phyloP scores from a whole-genome alignment of 441 rosid genomes.

The Bruguiera hainesii region DNA sequence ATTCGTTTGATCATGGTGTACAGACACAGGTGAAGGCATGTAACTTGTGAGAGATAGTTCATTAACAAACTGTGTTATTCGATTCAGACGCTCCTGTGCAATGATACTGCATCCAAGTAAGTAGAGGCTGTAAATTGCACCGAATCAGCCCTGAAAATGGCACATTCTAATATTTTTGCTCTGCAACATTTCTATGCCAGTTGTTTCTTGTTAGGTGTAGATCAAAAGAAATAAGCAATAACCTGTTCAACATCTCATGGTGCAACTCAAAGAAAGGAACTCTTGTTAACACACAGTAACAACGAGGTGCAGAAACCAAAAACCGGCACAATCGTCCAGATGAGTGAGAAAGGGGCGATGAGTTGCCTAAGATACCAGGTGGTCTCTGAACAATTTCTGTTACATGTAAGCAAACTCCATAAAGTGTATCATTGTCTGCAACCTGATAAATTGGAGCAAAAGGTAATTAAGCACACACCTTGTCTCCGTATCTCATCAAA shows the following conservation, averaged over 20 bases:
- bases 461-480: slow-evolving; percentile 20
- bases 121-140: slow-evolving; percentile 22
- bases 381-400: slow-evolving; percentile 94
- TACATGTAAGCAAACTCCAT: slow-evolving; percentile 90
- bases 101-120: slow-evolving; percentile 73
- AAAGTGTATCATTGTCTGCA: slow-evolving; percentile 85
- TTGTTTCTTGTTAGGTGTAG: slow-evolving; percentile 14
- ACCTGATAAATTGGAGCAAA: slow-evolving; percentile 51
- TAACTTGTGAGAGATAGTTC: slow-evolving; percentile 61
- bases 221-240: slow-evolving; percentile 18
- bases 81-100: slow-evolving; percentile 93
- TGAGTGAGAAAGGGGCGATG: slow-evolving; percentile 50
- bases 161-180: slow-evolving; percentile 6
- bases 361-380: slow-evolving; percentile 65
- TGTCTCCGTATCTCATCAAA: slow-evolving; percentile 10
- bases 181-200: slow-evolving; percentile 14
- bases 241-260: slow-evolving; percentile 97
- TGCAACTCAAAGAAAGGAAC: slow-evolving; percentile 96
- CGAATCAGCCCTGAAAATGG: slow-evolving; percentile 2
- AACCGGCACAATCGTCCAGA: slow-evolving; percentile 62
- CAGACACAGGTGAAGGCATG: slow-evolving; percentile 35
- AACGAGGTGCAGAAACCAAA: slow-evolving; percentile 97
- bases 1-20: slow-evolving; percentile 36
- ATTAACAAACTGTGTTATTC: slow-evolving; percentile 75
- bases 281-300: slow-evolving; percentile 90